Evolutionary conservation across 1,139 yeast genomes (phyloP).

Genomic region (Kodamaea alishanica): DNA sequence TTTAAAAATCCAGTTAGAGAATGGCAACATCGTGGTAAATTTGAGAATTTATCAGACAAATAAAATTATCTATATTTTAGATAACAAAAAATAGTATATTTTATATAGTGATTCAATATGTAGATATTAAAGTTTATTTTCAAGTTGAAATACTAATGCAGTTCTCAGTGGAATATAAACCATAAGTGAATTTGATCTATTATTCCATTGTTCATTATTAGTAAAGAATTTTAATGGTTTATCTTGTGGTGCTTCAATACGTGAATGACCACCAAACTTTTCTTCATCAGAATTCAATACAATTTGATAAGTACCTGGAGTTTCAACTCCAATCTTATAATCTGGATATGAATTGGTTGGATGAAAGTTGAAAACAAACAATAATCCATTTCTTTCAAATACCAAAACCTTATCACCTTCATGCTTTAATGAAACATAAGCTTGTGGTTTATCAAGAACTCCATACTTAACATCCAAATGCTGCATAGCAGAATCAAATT

Average conservation of each 20-base stretch:
- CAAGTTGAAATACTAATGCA: slow-evolving; percentile 57
- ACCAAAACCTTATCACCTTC: slow-evolving; percentile 85
- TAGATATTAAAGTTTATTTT: neutral
- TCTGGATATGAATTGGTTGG: slow-evolving; percentile 80
- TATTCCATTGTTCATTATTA: slow-evolving; percentile 74
- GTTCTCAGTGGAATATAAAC: slow-evolving; percentile 83
- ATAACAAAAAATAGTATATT: neutral
- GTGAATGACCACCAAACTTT: slow-evolving; percentile 76
- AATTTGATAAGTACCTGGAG: slow-evolving; percentile 70
- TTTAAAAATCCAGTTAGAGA: slow-evolving; percentile 41
- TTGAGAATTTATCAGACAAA: slow-evolving; percentile 19
- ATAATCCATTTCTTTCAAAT: slow-evolving; percentile 80
- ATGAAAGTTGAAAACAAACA: slow-evolving; percentile 87
- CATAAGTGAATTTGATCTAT: slow-evolving; percentile 69
- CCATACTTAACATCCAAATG: slow-evolving; percentile 63
- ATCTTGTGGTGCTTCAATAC: slow-evolving; percentile 55
- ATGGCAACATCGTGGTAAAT: slow-evolving; percentile 34
- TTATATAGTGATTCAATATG: neutral
- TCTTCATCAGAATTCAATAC: slow-evolving; percentile 71
- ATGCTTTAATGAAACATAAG: slow-evolving; percentile 83
- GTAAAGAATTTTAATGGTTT: slow-evolving; percentile 54
- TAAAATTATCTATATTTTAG: neutral
- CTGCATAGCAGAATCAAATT: slow-evolving; percentile 84
- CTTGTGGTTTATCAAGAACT: slow-evolving; percentile 75
- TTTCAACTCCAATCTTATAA: slow-evolving; percentile 84